Base-by-base conservation (phyloP, 1,284 basidiomycete species). In the Ganoderma lucidum region DNA sequence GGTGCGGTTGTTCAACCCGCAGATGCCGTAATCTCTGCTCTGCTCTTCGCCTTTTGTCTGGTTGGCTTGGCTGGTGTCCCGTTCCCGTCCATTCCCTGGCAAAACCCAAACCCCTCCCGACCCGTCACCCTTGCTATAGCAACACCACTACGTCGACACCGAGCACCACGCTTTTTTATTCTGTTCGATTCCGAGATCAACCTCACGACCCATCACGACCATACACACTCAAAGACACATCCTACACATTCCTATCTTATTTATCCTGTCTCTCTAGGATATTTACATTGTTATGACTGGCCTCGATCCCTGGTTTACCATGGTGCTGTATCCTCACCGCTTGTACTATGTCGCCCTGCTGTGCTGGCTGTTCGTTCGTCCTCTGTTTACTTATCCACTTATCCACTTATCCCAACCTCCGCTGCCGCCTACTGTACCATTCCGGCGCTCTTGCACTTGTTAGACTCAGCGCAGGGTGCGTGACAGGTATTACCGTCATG, bases 1-100 rank as follows among this genome's bases (percentile, higher is more conserved):
- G 8, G 74, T 83, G 42, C 76, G 78, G 45, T 66, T 80, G 63
- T 74, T 80, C 68, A 73, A 78, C 77, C 51, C 77, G 78, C 74
- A 76, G 63, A 71, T 72, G n/a, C 63, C 67, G 17, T 71, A 60
- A 70, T 60, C 51, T 8, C 45, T 48, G 45, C 44, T 19, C 44
- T 19, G 44, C 44, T 6, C 17, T 44, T 17, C 42, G 12, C 17
- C 1, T 14, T 53, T 37, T 17, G 17, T 59, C 35, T 48, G n/a
- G 8, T 51, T 51, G 12, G 39, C 51, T 37, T 61, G 5, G 9
- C n/a, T 61, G 19, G 8, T 59, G 39, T 41, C 39, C 9, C 37
- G 14, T 61, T 41, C 12, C 35, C 37, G 17, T n/a, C 28, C 23
- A n/a, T 59, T 37, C 60, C 10, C 14, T 19, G 9, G 14, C 17